Base-by-base conservation (phyloP, 441 rosid genomes). In the Pelargonium australe region DNA sequence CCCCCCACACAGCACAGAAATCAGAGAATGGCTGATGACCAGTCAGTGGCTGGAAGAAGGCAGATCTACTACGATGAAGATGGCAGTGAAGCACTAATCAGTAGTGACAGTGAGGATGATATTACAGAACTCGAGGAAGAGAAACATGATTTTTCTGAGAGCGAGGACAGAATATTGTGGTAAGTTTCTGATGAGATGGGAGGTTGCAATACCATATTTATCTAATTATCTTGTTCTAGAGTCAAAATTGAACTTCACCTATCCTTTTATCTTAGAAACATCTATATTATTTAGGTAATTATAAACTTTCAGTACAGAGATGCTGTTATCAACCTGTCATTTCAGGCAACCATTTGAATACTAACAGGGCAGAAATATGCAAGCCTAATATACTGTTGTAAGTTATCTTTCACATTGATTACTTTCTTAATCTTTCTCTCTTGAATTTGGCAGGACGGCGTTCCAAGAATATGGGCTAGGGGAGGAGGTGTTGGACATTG, bases 31-130 rank as follows among this genome's bases (percentile, higher is more conserved):
- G 85, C 84, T 53, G 87, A 91, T 72, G 90, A 81, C 71, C 97
- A 88, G 72, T 88, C 97, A 63, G 95, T 91, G 68, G 83, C 88
- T 82, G 96, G 97, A 72, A 85, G 93, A 80, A 87, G 86, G 79
- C 95, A 89, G 72, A 82, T 85, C 68, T 85, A 89, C 76, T 89
- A 89, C 78, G 89, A 79, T 66, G 86, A 83, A 73, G 86, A 83
- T 84, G 97, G 96, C 68, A 90, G 91, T 67, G 99, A 94, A 82
- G 92, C 99, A 60, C 83, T 94, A 63, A 83, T 94, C 66, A 91
- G 91, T 69, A 83, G 85, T 66, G 89, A 86, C 57, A 81, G 88
- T 67, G 96, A 93, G 77, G 98, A 89, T 72, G 86, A 80, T 37
- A 68, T 70, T 60, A 79, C 76, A n/a, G 98, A 86, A 72, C 79